Evolutionary conservation across 2,329 filamentous ascomycete genomes (phyloP), one percentile per base, ranked within the genome.

Genomic region (Clonostachys rosea): DNA sequence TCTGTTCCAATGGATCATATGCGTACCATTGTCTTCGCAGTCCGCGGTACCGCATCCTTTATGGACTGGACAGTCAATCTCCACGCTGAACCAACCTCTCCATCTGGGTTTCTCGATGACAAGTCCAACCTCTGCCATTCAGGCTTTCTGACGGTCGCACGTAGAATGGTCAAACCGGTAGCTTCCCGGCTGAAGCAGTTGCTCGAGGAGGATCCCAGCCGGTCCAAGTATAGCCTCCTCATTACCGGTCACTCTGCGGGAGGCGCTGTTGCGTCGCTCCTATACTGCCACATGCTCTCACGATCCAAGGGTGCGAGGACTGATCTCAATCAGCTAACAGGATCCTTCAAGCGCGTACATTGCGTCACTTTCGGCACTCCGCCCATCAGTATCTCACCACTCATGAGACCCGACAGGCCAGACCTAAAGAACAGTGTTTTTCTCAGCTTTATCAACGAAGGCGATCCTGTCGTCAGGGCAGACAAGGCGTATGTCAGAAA

Each of bases 41-140:
- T 95, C 51, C 81, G 90, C 17, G 90, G 90, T 17, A 90, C 84
- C 1, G 82, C 89, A 20, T 87, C 81, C 7, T 87, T 94, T 55
- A 83, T 87, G 70, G 90, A 95, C 66, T 95, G 90, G 90, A 79
- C 86, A 2, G 87, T 94, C 42, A 95, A 95, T 62, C 76, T 94
- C 46, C 81, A 87, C 44, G 79, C 79, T 2, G 81, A 78, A 0
- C 89, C 89, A 0, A 73, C 78, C 0, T 74, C 81, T 2, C 88
- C 90, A 0, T 61, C 59, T 0, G 80, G 78, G 2, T 94, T 95
- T 60, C 73, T 95, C 24, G 89, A 95, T 58, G 89, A 95, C 55
- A 64, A 75, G 0, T 82, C 80, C 14, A 95, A 95, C 58, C 73
- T 84, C 13, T 94, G 89, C 60, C 90, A 95, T 60, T 76, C 86